Evolutionary conservation across 768 basidiomycete species (phyloP), one percentile per base, ranked within the genome.

Genomic region (Strobilomyces dryophilus): DNA sequence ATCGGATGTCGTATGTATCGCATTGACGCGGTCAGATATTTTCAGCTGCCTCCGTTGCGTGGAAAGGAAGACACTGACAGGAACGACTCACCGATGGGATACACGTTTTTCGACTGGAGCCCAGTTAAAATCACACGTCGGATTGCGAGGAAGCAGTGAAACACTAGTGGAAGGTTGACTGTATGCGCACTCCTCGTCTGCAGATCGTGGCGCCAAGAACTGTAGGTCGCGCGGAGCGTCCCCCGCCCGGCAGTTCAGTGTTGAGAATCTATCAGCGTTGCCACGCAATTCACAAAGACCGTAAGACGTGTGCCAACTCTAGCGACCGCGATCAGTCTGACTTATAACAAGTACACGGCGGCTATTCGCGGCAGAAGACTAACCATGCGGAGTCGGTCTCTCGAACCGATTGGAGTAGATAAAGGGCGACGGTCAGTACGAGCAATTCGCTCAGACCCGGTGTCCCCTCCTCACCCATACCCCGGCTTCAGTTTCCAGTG

Each of bases 181-280:
- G 31, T 20, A 32, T 31, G 41, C 20, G 27, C 49, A 40, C 40
- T 32, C 49, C 24, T 20, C 29, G 34, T 47, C 26, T 36, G 45
- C 59, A 54, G 52, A 60, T 62, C 52, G 39, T 40, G 36, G 31
- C 8, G 62, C 62, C 63, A 63, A 63, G 63, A 54, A 45, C 11
- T 45, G 45, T 47, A 40, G 12, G 40, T 24, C 29, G n/a, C 21
- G 24, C 44, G 55, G 47, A 45, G 52, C 34, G 41, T 45, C 31
- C 15, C 8, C n/a, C n/a, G n/a, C 36, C 26, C 9, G 39, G 39
- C 27, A 18, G 24, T 48, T 37, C 39, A 53, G 17, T 14, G 26
- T 36, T 50, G 36, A 47, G 48, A 49, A 49, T 41, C 39, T 40
- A 39, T 41, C 24, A 17, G 47, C 29, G 26, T 26, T 21, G 35